phyloP scores from a whole-genome alignment of 2,329 filamentous ascomycete species.

The Aureobasidium sp. region DNA sequence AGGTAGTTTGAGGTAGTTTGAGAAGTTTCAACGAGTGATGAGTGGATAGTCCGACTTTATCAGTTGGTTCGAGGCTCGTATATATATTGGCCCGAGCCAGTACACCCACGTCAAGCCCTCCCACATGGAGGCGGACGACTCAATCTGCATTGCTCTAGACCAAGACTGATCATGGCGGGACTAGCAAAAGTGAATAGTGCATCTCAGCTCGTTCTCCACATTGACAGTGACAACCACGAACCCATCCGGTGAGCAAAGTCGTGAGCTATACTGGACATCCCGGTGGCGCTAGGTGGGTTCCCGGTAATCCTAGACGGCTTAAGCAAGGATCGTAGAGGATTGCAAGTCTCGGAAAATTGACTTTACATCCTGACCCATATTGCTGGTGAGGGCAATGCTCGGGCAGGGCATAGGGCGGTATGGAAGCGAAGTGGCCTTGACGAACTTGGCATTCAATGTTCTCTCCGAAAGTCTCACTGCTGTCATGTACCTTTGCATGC shows the following conservation, averaged over 20 bases:
- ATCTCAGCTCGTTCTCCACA: conserved; percentile 10
- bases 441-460: not conserved
- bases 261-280: not conserved
- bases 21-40: conserved; percentile 9
- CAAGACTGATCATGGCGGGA: not conserved
- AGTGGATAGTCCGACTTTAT: not conserved
- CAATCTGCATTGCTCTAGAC: conserved; percentile 1
- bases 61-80: conserved; percentile 7
- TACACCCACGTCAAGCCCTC: not conserved
- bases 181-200: conserved; percentile 11
- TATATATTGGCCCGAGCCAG: conserved; percentile 2
- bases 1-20: conserved; percentile 14
- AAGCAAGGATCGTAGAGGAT: conserved; percentile 3
- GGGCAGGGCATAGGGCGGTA: not conserved
- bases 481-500: not conserved
- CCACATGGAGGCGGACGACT: not conserved
- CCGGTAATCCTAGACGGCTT: not conserved
- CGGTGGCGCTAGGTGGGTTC: conserved; percentile 4
- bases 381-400: not conserved
- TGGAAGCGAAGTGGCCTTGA: not conserved
- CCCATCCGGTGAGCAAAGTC: not conserved
- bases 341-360: conserved; percentile 4
- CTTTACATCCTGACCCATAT: not conserved
- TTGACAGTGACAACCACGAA: not conserved
- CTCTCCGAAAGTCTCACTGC: not conserved